A percentile compares a stretch with the other conserved stretches of the same genome.
These are phyloP conservation scores for Fusarium duplospermum DNA, from an alignment of 2,329 filamentous ascomycete species.

Conservation along the genomic window DNA sequence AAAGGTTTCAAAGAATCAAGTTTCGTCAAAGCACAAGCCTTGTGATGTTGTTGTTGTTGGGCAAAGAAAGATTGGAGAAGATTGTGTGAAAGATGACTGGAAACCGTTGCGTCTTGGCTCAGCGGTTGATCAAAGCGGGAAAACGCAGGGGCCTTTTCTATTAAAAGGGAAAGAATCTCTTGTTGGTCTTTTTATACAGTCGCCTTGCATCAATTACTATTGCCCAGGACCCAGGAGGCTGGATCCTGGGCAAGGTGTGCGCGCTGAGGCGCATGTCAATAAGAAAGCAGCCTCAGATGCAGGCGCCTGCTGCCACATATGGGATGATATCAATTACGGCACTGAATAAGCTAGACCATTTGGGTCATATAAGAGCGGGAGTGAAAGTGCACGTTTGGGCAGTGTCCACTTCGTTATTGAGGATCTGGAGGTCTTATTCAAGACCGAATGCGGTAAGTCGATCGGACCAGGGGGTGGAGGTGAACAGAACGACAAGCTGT, in stretches of 20 bases:
- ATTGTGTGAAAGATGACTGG: slow-evolving; percentile 2
- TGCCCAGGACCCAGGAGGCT: background rate
- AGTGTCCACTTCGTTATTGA: slow-evolving; percentile 45
- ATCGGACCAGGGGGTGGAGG: slow-evolving; percentile 4
- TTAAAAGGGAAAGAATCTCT: background rate
- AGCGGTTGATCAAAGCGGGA: slow-evolving; percentile 30
- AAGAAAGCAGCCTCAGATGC: background rate
- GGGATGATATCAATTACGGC: slow-evolving; percentile 17
- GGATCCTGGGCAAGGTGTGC: background rate
- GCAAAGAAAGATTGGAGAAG: slow-evolving; percentile 2
- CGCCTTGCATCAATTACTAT: background rate
- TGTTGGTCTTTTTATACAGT: slow-evolving; percentile 25
- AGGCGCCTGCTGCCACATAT: background rate
- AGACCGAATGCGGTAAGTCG: slow-evolving; percentile 45
- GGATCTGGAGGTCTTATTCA: slow-evolving; percentile 47
- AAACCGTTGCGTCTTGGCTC: slow-evolving; percentile 26
- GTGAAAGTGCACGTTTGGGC: slow-evolving; percentile 10
- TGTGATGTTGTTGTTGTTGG: slow-evolving; percentile 6
- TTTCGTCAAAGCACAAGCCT: slow-evolving; percentile 10
- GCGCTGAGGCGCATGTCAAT: slow-evolving; percentile 7
- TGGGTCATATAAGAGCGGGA: background rate
- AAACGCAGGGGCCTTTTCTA: slow-evolving; percentile 27
- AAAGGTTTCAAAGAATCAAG: background rate
- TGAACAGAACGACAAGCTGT: background rate
- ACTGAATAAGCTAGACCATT: background rate